These are phyloP conservation scores for Bothriochloa decipiens DNA, from an alignment of 176 grass and related monocot species.

Conservation along the genomic window DNA sequence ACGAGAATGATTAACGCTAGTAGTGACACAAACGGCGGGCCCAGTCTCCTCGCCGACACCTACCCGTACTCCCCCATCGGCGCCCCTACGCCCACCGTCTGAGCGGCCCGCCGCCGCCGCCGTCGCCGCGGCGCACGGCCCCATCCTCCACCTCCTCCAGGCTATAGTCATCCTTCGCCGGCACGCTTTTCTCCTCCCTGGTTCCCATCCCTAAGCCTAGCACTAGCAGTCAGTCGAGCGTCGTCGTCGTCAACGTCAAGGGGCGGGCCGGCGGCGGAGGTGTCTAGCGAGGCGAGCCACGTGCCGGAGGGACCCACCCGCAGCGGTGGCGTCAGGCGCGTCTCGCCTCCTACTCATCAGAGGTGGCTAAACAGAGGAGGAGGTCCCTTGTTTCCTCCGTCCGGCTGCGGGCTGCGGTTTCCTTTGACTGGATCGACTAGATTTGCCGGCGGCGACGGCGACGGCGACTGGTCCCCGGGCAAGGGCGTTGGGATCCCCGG, in stretches of 20 bases:
- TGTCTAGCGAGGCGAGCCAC: not conserved
- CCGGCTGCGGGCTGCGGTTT: not conserved
- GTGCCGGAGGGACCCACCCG: not conserved
- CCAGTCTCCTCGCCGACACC: too few relatives aligned
- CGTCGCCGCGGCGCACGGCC: too few relatives aligned
- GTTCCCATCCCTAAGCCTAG: not conserved
- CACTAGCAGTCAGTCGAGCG: not conserved
- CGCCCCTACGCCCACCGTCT: not conserved
- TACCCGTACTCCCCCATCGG: too few relatives aligned
- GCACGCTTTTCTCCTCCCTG: not conserved
- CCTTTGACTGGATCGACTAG: conserved; percentile 31
- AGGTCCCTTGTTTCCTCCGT: conserved; percentile 3
- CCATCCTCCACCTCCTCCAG: not conserved
- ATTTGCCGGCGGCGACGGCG: not conserved
- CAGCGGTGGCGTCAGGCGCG: not conserved
- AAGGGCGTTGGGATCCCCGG: not conserved
- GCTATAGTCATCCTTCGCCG: not conserved
- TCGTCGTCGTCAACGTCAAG: not conserved
- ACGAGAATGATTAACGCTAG: too few relatives aligned
- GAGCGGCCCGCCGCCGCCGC: not conserved
- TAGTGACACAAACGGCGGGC: too few relatives aligned
- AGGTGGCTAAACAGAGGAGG: not conserved
- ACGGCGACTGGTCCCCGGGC: not conserved
- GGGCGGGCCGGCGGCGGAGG: not conserved
- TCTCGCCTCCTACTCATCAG: not conserved